A percentile compares a stretch with the other conserved stretches of the same genome.
Conservation (phyloP, 2,329 filamentous ascomycete genomes). For the Aspergillus felis region DNA sequence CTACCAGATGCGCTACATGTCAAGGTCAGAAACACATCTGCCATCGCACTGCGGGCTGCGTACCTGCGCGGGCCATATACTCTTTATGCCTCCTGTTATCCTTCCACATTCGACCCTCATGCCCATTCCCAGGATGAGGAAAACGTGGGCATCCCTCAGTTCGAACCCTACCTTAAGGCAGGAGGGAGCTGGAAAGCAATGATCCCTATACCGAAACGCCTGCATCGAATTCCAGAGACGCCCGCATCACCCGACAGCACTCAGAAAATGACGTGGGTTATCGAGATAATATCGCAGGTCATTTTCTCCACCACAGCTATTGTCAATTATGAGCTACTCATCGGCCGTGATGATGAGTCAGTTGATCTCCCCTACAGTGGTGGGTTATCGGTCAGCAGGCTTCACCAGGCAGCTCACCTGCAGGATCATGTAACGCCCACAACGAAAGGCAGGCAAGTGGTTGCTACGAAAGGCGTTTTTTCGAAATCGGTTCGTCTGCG, state of each 20-base stretch:
- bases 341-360: slow-evolving; percentile 82
- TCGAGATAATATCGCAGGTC: slow-evolving; percentile 89
- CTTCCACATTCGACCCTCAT: slow-evolving; percentile 78
- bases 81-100: slow-evolving; percentile 80
- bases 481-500: slow-evolving; percentile 73
- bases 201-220: slow-evolving; percentile 73
- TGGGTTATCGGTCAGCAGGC: slow-evolving; percentile 48
- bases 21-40: slow-evolving; percentile 86
- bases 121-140: slow-evolving; percentile 66
- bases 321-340: slow-evolving; percentile 80
- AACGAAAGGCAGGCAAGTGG: slow-evolving; percentile 51
- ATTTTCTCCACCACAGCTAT: slow-evolving; percentile 87
- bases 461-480: slow-evolving; percentile 71
- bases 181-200: slow-evolving; percentile 81
- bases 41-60: slow-evolving; percentile 84
- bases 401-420: slow-evolving; percentile 63
- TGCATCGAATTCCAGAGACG: slow-evolving; percentile 55
- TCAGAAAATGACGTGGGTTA: slow-evolving; percentile 73
- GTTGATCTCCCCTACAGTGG: slow-evolving; percentile 62
- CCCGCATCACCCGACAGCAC: slow-evolving; percentile 30
- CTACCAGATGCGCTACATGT: slow-evolving; percentile 76
- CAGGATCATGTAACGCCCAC: slow-evolving; percentile 69
- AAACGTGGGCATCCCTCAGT: slow-evolving; percentile 76
- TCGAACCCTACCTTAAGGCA: slow-evolving; percentile 94
- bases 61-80: slow-evolving; percentile 97